Evolutionary conservation across 2,329 filamentous ascomycete genomes (phyloP).

Genomic region (Eutypa lata): DNA sequence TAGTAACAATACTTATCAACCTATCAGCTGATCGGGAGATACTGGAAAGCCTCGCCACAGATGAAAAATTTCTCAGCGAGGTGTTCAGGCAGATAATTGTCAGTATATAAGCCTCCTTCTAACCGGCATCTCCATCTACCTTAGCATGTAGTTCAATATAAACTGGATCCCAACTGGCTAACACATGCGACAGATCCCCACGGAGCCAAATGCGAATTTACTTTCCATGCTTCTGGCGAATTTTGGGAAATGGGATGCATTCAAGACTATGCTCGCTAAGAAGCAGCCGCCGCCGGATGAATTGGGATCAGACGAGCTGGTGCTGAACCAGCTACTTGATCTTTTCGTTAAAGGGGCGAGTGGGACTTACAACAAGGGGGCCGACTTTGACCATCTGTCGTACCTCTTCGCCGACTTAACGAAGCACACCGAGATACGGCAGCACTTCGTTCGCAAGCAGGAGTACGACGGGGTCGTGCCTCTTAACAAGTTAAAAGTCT

Average conservation of each 20-base stretch:
- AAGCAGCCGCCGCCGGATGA: slow-evolving; percentile 66
- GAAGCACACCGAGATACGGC: slow-evolving; percentile 71
- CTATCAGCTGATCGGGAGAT: slow-evolving; percentile 75
- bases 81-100: slow-evolving; percentile 73
- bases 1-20: slow-evolving; percentile 86
- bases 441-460: slow-evolving; percentile 72
- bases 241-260: slow-evolving; percentile 72
- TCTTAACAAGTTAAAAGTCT: slow-evolving; percentile 86
- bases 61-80: slow-evolving; percentile 77
- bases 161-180: slow-evolving; percentile 9
- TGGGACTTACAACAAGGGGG: slow-evolving; percentile 76
- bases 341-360: slow-evolving; percentile 92
- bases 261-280: slow-evolving; percentile 66
- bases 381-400: slow-evolving; percentile 87
- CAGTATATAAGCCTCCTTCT: slow-evolving; percentile 32
- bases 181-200: slow-evolving; percentile 50
- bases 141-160: neutral
- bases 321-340: slow-evolving; percentile 89
- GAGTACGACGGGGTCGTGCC: slow-evolving; percentile 82
- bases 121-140: neutral
- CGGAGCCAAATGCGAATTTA: slow-evolving; percentile 80
- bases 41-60: slow-evolving; percentile 67
- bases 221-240: slow-evolving; percentile 93
- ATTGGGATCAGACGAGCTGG: slow-evolving; percentile 68
- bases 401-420: slow-evolving; percentile 93